phyloP scores from a whole-genome alignment of 2,329 filamentous ascomycete genomes.

The Thyridium curvatum region DNA sequence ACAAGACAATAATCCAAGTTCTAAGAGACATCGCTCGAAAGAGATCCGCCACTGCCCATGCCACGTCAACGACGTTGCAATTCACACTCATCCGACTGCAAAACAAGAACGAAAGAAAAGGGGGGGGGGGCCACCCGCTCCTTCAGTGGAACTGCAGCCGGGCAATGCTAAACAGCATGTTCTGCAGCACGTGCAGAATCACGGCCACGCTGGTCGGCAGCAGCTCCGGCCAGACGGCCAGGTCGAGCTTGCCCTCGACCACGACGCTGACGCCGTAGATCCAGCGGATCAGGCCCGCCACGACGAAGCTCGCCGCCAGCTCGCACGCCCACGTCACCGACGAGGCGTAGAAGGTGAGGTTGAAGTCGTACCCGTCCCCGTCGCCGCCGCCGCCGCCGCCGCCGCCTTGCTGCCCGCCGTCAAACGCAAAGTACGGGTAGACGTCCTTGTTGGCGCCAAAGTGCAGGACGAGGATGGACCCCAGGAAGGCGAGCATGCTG shows the following conservation, averaged over 20 bases:
- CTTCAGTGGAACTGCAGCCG: conserved; percentile 49
- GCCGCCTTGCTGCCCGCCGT: conserved; percentile 31
- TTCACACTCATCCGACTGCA: not conserved
- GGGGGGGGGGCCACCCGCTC: conserved; percentile 11
- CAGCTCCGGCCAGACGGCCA: conserved; percentile 61
- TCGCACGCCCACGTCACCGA: conserved; percentile 63
- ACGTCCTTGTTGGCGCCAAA: conserved; percentile 62
- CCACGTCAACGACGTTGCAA: too few species aligned
- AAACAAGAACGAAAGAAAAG: conserved; percentile 1
- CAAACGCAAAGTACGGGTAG: conserved; percentile 65
- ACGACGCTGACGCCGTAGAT: conserved; percentile 58
- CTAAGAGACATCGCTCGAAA: too few species aligned
- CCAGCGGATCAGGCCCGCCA: conserved; percentile 50
- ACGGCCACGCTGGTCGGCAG: conserved; percentile 60
- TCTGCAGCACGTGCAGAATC: conserved; percentile 63
- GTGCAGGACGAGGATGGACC: conserved; percentile 59
- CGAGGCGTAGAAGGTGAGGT: conserved; percentile 57
- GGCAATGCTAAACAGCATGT: conserved; percentile 67
- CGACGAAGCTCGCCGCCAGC: conserved; percentile 53
- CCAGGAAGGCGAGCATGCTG: conserved; percentile 62
- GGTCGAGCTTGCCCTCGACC: conserved; percentile 56
- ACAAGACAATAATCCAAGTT: too few species aligned
- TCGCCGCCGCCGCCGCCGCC: conserved; percentile 24
- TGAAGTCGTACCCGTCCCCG: conserved; percentile 50
- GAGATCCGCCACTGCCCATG: too few species aligned